Evolutionary conservation across 2,329 filamentous ascomycete genomes (phyloP), one percentile per base, ranked within the genome.

Genomic region (Clarireedia homoeocarpa): DNA sequence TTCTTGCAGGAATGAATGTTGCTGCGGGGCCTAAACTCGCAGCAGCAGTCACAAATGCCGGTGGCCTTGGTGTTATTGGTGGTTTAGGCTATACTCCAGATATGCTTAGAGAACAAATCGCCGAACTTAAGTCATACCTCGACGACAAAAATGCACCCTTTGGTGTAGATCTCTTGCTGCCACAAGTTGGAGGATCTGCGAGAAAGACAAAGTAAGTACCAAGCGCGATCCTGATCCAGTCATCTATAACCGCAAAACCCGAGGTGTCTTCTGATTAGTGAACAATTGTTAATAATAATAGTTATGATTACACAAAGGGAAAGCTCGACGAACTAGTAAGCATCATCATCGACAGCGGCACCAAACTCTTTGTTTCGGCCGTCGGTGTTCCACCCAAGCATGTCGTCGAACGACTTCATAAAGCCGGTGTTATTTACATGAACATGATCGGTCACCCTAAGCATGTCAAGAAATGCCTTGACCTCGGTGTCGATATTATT

Each of bases 381-480:
- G 91, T 99, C 71, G 94, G 94, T 68, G 88, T 97, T 26, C 91
- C 94, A 45, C 90, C 94, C 64, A 89, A 89, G 75, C 77, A 81
- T 65, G 86, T 96, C 58, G 91, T 99, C 68, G 91, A 97, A 63
- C 87, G 83, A 71, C 84, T 99, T 48, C 94, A 99, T 82, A 82
- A 84, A 70, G 77, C 84, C 68, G 91, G 91, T 64, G 82, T 99
- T 65, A 81, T 95, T 64, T 96, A 95, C 81, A 97, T 97, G 94
- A 99, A 99, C 85, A 99, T 99, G 94, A 91, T 99, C 71, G 94
- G 94, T 64, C 94, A 99, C 81, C 92, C 94, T 70, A 99, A 99
- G 85, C 94, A 99, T 77, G 92, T 96, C 62, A 82, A 90, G 75
- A 99, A 97, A 81, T 95, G 90, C 74, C 81, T 99, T 61, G 90